These are phyloP conservation scores for Phytophthora niederhauseri DNA, from an alignment of 352 stramenopile genomes.

Conservation along the genomic window DNA sequence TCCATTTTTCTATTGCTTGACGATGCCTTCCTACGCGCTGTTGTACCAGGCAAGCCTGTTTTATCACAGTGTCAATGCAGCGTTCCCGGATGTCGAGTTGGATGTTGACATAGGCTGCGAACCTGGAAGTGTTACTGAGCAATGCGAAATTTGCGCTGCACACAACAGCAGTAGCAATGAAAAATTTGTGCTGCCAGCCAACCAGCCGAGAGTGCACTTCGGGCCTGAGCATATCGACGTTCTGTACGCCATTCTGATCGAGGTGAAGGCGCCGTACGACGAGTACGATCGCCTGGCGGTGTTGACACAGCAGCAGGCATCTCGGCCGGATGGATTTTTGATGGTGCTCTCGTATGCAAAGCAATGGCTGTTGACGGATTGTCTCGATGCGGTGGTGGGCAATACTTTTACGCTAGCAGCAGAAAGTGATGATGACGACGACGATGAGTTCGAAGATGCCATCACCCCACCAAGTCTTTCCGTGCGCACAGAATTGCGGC, in stretches of 20 bases:
- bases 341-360: constrained; percentile 88
- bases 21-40: no score
- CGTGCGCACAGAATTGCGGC: constrained; percentile 46
- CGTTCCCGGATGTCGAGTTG: constrained; percentile 84
- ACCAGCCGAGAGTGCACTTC: constrained; percentile 74
- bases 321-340: constrained; percentile 81
- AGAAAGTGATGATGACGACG: constrained; percentile 72
- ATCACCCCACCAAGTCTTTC: constrained; percentile 85
- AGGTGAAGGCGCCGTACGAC: constrained; percentile 88
- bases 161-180: constrained; percentile 21
- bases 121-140: constrained; percentile 27
- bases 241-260: constrained; percentile 85
- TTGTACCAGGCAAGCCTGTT: constrained; percentile 57
- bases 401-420: constrained; percentile 48
- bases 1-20: no score
- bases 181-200: constrained; percentile 23
- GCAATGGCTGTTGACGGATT: constrained; percentile 85
- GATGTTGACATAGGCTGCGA: constrained; percentile 64
- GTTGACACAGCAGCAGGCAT: constrained; percentile 78
- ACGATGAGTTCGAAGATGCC: constrained; percentile 88
- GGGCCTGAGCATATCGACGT: constrained; percentile 82
- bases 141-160: constrained; percentile 47
- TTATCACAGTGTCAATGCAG: constrained; percentile 79
- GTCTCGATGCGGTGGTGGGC: constrained; percentile 64
- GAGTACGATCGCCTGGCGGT: constrained; percentile 76